These are phyloP conservation scores for Albizia julibrissin DNA, from an alignment of 306 rosid genomes.

Conservation along the genomic window DNA sequence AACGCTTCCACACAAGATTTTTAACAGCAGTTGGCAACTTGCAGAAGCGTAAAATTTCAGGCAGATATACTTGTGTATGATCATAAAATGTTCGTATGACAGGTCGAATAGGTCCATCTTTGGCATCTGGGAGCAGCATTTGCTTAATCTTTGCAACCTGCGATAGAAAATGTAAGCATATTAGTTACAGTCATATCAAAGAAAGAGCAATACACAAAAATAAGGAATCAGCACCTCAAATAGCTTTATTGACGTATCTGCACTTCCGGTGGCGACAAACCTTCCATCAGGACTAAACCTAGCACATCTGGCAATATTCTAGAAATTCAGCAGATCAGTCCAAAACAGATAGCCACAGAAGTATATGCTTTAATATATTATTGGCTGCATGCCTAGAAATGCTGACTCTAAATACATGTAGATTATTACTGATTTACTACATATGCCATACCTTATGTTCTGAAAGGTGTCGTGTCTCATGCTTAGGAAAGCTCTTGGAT, in stretches of 20 bases:
- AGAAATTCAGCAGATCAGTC: constrained; percentile 60
- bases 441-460: constrained; percentile 77
- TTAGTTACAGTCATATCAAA: constrained; percentile 22
- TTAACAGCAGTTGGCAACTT: constrained; percentile 7
- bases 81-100: constrained; percentile 85
- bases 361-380: not conserved
- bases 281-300: constrained; percentile 89
- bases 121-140: constrained; percentile 74
- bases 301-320: constrained; percentile 97
- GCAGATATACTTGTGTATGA: constrained; percentile 61
- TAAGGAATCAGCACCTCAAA: constrained; percentile 67
- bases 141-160: constrained; percentile 94
- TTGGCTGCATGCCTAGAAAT: constrained; percentile 16
- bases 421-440: not conserved
- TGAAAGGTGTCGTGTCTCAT: constrained; percentile 88
- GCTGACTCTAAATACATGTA: constrained; percentile 14
- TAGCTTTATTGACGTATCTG: constrained; percentile 87
- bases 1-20: constrained; percentile 12
- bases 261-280: constrained; percentile 92
- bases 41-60: constrained; percentile 1
- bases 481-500: constrained; percentile 80
- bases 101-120: constrained; percentile 83
- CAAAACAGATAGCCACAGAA: constrained; percentile 24
- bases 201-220: constrained; percentile 5
- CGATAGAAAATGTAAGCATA: constrained; percentile 31